Evolutionary conservation across 768 basidiomycete genomes (phyloP).

Genomic region (Mycena maculata): DNA sequence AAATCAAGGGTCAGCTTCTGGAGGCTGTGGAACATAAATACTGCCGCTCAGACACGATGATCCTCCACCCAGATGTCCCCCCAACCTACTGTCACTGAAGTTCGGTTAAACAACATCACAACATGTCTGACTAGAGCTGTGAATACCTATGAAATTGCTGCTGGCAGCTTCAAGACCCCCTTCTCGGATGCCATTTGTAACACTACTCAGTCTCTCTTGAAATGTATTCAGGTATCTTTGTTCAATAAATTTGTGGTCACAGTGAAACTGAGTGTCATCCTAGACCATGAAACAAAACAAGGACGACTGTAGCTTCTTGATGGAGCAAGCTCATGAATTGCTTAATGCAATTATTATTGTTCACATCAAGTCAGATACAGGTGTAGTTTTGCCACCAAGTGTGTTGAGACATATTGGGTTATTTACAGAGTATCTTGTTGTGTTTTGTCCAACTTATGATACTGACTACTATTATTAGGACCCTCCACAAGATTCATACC

Average conservation of each 20-base stretch:
- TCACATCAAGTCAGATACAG: not conserved
- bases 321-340: not conserved
- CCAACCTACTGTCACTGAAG: not conserved
- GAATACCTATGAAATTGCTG: not conserved
- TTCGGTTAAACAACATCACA: not conserved
- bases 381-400: not conserved
- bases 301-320: not conserved
- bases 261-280: not conserved
- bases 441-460: not conserved
- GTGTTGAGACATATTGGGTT: not conserved
- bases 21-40: no score
- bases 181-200: constrained; percentile 2
- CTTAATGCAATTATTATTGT: not conserved
- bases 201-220: not conserved
- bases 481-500: not conserved
- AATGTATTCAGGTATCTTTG: not conserved
- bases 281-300: constrained; percentile 3
- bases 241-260: not conserved
- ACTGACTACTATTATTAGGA: not conserved
- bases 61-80: constrained; percentile 3
- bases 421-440: not conserved
- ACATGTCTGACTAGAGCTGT: not conserved
- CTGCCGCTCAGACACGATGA: no score
- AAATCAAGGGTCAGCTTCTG: no score
- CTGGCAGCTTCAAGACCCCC: not conserved